These are phyloP conservation scores for Geotrichum aggregatum DNA, from an alignment of 1,139 yeast species.

Conservation along the genomic window DNA sequence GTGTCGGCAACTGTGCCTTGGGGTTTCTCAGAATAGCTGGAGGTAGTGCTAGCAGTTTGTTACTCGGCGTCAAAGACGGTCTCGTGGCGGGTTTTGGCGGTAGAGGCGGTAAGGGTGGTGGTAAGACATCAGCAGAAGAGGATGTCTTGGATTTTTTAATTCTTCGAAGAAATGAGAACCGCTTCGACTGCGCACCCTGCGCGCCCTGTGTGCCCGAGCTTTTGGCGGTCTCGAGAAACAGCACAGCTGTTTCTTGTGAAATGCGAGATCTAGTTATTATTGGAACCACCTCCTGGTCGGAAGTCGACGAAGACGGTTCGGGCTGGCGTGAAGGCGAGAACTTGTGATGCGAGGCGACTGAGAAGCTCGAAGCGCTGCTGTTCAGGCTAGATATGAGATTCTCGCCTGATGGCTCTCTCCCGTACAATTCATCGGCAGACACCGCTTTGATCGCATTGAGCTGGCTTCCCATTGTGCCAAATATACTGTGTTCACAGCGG, in stretches of 20 bases:
- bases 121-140: neutral
- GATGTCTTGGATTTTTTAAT: neutral
- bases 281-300: neutral
- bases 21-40: too few relatives aligned
- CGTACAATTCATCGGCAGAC: too few relatives aligned
- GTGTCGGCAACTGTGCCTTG: too few relatives aligned
- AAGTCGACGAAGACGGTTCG: neutral
- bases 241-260: too few relatives aligned
- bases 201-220: neutral
- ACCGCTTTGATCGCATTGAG: too few relatives aligned
- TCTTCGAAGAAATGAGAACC: constrained; percentile 6
- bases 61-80: neutral
- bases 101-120: neutral
- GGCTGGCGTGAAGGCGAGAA: constrained; percentile 2
- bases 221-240: neutral
- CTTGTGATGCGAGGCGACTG: neutral
- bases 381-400: neutral
- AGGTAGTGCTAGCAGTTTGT: too few relatives aligned
- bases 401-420: neutral
- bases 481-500: too few relatives aligned
- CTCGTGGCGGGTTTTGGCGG: neutral
- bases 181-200: neutral
- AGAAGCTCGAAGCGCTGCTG: neutral
- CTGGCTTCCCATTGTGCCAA: too few relatives aligned
- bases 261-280: too few relatives aligned